These are phyloP conservation scores for Besnoitia besnoiti DNA, from an alignment of 169 alveolate genomes.

Conservation along the genomic window DNA sequence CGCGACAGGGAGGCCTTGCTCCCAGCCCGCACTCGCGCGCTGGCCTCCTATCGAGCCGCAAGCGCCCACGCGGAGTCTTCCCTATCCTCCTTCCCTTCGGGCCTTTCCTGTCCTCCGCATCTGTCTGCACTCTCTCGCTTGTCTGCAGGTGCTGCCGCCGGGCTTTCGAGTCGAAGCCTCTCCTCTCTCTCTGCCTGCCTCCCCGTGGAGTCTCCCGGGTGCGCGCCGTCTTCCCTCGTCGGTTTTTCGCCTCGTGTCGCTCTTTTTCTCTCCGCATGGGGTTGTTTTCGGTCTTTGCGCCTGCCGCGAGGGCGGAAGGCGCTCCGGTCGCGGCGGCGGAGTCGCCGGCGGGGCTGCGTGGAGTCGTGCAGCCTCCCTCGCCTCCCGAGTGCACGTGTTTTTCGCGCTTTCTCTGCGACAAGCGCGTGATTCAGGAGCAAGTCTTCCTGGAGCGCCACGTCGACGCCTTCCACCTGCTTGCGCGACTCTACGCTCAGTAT, in stretches of 20 bases:
- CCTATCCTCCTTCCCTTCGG: neutral
- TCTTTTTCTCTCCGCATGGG: neutral
- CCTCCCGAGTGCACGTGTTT: neutral
- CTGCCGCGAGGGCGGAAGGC: neutral
- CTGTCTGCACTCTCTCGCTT: neutral
- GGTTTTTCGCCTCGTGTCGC: too few species aligned
- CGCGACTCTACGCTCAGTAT: neutral
- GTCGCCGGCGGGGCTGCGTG: too few species aligned
- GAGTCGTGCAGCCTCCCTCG: too few species aligned
- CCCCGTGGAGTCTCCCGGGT: neutral
- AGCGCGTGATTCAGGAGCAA: conserved; percentile 1
- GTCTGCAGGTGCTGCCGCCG: neutral
- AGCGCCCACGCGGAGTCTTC: too few species aligned
- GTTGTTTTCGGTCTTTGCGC: neutral
- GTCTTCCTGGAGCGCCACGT: neutral
- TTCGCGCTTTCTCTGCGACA: neutral
- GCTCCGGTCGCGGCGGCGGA: too few species aligned
- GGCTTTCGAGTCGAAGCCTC: too few species aligned
- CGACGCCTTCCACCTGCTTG: conserved; percentile 11
- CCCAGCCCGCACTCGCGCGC: too few species aligned
- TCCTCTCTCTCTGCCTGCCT: neutral
- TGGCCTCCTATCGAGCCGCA: too few species aligned
- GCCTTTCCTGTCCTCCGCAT: neutral
- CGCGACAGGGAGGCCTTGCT: too few species aligned
- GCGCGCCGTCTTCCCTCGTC: neutral